phyloP scores from a whole-genome alignment of 331 rosid genomes.

The Acacia concinna region DNA sequence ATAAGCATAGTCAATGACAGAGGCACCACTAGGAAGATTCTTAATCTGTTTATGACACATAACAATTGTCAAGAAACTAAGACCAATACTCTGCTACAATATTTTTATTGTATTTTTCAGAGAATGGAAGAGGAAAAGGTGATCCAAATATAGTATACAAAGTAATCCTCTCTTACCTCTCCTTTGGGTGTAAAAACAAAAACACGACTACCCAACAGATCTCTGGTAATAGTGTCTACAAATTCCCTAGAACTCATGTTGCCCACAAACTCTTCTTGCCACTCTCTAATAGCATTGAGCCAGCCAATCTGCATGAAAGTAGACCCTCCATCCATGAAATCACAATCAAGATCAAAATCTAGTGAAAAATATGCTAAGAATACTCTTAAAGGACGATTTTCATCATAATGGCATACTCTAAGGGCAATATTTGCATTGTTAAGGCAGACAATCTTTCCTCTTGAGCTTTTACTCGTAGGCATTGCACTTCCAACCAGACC shows the following conservation, averaged over 20 bases:
- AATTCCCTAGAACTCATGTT: constrained; percentile 99
- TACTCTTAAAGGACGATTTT: constrained; percentile 34
- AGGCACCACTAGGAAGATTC: constrained; percentile 95
- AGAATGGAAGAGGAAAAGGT: constrained; percentile 11
- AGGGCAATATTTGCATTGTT: constrained; percentile 96
- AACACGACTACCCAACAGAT: constrained; percentile 92
- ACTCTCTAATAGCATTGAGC: constrained; percentile 99
- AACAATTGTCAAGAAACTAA: constrained; percentile 26
- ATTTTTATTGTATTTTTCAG: constrained; percentile 4
- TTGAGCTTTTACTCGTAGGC: constrained; percentile 66
- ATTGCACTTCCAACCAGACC: constrained; percentile 69
- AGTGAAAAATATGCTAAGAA: constrained; percentile 24
- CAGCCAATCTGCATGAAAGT: constrained; percentile 84
- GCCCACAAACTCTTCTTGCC: constrained; percentile 99
- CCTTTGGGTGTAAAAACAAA: constrained; percentile 98
- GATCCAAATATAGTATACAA: not conserved
- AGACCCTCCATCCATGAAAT: constrained; percentile 44
- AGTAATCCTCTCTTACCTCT: constrained; percentile 62
- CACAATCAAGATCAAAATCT: constrained; percentile 13
- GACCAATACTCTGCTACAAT: constrained; percentile 8
- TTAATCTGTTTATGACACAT: constrained; percentile 61
- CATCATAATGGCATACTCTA: constrained; percentile 61
- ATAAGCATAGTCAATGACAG: constrained; percentile 93
- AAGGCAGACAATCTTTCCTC: constrained; percentile 87
- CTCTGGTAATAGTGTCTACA: constrained; percentile 94